A percentile compares a stretch with the other conserved stretches of the same genome.
Conservation (phyloP, 140 eudicot species). For the Senecio squalidus region DNA sequence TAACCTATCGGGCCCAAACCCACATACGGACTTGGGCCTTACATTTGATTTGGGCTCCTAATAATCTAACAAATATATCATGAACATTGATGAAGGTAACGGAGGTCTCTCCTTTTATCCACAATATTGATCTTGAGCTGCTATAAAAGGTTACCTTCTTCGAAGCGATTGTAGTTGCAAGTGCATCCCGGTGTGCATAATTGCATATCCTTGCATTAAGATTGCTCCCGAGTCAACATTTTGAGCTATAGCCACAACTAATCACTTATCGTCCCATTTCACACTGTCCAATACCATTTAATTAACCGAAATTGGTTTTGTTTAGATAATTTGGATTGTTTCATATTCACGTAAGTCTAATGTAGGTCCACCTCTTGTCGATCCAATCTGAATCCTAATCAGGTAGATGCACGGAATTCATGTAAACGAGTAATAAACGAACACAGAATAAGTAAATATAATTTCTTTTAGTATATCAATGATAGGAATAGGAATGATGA, state of each 20-base stretch:
- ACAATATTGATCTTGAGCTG: constrained; percentile 69
- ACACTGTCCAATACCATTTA: constrained; percentile 65
- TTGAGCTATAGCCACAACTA: constrained; percentile 97
- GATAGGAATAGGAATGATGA: no score
- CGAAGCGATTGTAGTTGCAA: constrained; percentile 59
- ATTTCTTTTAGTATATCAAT: no score
- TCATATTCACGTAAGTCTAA: not conserved
- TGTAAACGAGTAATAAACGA: no score
- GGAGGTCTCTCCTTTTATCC: constrained; percentile 90
- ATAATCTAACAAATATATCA: no score
- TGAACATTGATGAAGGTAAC: constrained; percentile 66
- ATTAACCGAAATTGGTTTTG: constrained; percentile 42
- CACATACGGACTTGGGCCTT: no score
- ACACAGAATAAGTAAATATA: no score
- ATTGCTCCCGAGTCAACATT: constrained; percentile 87
- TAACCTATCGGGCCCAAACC: no score
- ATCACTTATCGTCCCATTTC: constrained; percentile 90
- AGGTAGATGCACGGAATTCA: no score
- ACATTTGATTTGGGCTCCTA: no score
- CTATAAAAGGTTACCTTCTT: constrained; percentile 80
- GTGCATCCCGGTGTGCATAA: constrained; percentile 66
- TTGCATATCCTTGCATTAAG: constrained; percentile 80
- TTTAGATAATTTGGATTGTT: not conserved
- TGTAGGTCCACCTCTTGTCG: no score
- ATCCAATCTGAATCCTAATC: no score